These are phyloP conservation scores for Coniferiporia weirii DNA, from an alignment of 1,284 basidiomycete genomes.

Conservation along the genomic window DNA sequence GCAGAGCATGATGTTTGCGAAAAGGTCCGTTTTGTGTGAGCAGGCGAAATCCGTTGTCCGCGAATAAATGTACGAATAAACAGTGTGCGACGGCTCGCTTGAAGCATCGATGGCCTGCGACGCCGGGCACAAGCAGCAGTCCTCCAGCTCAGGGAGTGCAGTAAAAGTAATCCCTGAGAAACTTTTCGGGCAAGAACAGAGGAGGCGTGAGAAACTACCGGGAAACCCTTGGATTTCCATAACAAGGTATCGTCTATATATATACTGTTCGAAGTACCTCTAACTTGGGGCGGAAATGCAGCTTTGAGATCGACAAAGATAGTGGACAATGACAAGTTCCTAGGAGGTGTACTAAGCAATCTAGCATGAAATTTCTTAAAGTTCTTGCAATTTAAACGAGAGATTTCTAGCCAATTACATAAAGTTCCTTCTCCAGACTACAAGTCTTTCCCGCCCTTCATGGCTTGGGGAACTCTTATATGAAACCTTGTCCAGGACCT, in stretches of 20 bases:
- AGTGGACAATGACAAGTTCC: no score
- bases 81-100: slow-evolving; percentile 10
- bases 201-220: no score
- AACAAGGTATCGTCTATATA: no score
- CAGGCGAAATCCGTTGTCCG: not conserved
- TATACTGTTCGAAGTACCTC: no score
- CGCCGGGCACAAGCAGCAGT: not conserved
- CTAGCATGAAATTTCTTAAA: not conserved
- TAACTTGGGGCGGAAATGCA: no score
- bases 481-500: slow-evolving; percentile 49
- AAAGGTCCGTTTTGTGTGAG: not conserved
- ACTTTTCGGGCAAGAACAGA: no score
- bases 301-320: no score
- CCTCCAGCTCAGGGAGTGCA: not conserved
- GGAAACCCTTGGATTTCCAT: no score
- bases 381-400: not conserved
- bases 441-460: slow-evolving; percentile 41
- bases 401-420: not conserved
- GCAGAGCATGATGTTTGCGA: not conserved
- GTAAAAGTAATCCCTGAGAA: not conserved
- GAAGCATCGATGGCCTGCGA: slow-evolving; percentile 9
- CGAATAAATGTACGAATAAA: not conserved
- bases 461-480: slow-evolving; percentile 35
- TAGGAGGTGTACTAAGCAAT: not conserved
- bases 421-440: slow-evolving; percentile 43